Evolutionary conservation across 2,329 filamentous ascomycete species (phyloP), one percentile per base, ranked within the genome.

Genomic region (Zymoseptoria tritici): DNA sequence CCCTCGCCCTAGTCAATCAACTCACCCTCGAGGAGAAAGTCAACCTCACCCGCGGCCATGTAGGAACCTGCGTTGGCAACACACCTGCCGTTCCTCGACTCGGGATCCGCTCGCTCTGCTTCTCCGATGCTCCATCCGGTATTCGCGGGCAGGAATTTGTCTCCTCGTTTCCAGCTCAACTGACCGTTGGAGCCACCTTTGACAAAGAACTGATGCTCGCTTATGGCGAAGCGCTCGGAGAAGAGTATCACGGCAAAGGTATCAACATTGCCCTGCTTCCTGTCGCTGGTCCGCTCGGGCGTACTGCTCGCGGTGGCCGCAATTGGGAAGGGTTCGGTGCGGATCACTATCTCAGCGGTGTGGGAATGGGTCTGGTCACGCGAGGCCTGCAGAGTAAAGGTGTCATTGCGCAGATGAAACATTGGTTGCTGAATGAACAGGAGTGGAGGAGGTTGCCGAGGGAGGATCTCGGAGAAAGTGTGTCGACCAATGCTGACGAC

Each of bases 141-240:
- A 79, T 94, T 13, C 83, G 88, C 26, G 83, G 83, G n/a, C 84
- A 87, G 0, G 88, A 91, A 64, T 85, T 89, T 61, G 84, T 86
- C 56, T 91, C 88, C 0, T 88, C 85, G 0, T 94, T 93, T 66
- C 89, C 90, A 0, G 82, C 88, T 8, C 89, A 89, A n/a, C 89
- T 93, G 66, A 91, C 65, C 3, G 69, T 74, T 1, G 77, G 74
- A 3, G 73, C 75, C 6, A 70, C 74, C 0, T 86, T 83, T 82
- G 81, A 85, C 60, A 76, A 73, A 56, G 77, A 78, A 11, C 69
- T 85, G 52, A 79, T 82, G 0, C 79, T 83, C 56, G 72, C 76
- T n/a, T 74, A 81, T 9, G 83, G 76, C 0, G 72, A 75, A 4
- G 77, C 80, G 31, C 80, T 85, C 74, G 83, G 80, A 0, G 75